A percentile compares a stretch with the other conserved stretches of the same genome.
phyloP scores from a whole-genome alignment of 1,284 basidiomycete genomes.

The Salmacisia buchloeana region DNA sequence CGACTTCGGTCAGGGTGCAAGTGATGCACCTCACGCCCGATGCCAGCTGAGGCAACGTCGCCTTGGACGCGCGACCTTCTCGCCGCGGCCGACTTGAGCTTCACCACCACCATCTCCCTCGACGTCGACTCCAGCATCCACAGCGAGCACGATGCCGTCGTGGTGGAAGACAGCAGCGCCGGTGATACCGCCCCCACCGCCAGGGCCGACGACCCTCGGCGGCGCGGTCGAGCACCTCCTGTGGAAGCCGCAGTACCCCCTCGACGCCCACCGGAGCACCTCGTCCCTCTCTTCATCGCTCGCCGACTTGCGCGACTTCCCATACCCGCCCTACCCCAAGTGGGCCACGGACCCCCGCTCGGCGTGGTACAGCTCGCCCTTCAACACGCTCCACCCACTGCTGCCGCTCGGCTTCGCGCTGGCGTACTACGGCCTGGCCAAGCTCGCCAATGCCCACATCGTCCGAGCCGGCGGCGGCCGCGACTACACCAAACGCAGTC shows the following conservation, averaged over 20 bases:
- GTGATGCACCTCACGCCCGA: no score
- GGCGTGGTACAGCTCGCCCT: not conserved
- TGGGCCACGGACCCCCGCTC: not conserved
- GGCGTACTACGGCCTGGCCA: constrained; percentile 33
- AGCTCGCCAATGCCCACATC: constrained; percentile 26
- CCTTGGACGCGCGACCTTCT: no score
- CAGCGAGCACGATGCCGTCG: no score
- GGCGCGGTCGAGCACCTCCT: no score
- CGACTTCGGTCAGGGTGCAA: no score
- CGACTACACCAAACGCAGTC: constrained; percentile 26
- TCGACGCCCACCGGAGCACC: not conserved
- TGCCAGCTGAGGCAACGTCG: no score
- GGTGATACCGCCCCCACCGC: no score
- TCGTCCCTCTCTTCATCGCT: not conserved
- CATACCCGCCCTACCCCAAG: constrained; percentile 7
- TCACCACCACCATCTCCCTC: no score
- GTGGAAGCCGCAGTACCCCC: constrained; percentile 6
- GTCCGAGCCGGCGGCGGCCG: constrained; percentile 14
- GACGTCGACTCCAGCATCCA: no score
- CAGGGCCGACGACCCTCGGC: no score
- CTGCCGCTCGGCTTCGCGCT: constrained; percentile 31
- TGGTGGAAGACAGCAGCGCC: no score
- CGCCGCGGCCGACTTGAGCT: no score
- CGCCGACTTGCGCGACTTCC: constrained; percentile 3
- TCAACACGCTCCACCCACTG: constrained; percentile 19